phyloP scores from a whole-genome alignment of 495 filamentous ascomycete species.

The Aspergillus coremiiformis region DNA sequence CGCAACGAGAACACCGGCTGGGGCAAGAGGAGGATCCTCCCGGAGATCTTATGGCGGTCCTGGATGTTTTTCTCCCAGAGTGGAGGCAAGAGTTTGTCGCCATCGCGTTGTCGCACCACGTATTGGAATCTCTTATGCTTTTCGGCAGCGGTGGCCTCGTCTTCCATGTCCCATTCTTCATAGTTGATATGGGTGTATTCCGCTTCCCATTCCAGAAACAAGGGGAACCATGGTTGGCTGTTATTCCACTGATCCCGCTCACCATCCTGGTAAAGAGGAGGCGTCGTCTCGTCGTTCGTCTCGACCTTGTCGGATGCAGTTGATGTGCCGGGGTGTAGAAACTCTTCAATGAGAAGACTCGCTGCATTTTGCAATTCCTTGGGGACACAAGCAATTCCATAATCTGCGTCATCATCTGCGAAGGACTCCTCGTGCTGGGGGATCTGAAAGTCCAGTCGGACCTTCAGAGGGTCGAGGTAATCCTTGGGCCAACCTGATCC shows the following conservation, averaged over 20 bases:
- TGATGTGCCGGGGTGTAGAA: no score
- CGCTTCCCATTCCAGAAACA: slow-evolving; percentile 49
- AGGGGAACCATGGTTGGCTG: slow-evolving; percentile 42
- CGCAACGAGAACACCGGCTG: slow-evolving; percentile 36
- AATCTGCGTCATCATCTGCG: slow-evolving; percentile 1
- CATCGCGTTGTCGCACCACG: not conserved
- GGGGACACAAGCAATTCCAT: not conserved
- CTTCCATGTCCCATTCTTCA: slow-evolving; percentile 20
- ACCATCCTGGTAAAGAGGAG: not conserved
- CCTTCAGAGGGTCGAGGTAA: slow-evolving; percentile 29
- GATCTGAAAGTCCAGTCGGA: slow-evolving; percentile 27
- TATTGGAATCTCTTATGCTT: not conserved
- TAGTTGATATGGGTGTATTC: slow-evolving; percentile 42
- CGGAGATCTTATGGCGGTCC: slow-evolving; percentile 27
- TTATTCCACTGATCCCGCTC: slow-evolving; percentile 32
- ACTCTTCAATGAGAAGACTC: slow-evolving; percentile 15
- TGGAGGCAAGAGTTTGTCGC: not conserved
- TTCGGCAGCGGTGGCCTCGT: not conserved
- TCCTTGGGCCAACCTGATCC: slow-evolving; percentile 39
- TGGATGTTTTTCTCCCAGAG: not conserved
- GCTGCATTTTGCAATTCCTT: slow-evolving; percentile 3
- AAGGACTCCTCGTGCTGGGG: not conserved
- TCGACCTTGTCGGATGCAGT: not conserved
- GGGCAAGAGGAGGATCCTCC: slow-evolving; percentile 38
- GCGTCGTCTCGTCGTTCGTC: not conserved